phyloP scores from a whole-genome alignment of 2,329 filamentous ascomycete species.

The Fonsecaea pedrosoi region DNA sequence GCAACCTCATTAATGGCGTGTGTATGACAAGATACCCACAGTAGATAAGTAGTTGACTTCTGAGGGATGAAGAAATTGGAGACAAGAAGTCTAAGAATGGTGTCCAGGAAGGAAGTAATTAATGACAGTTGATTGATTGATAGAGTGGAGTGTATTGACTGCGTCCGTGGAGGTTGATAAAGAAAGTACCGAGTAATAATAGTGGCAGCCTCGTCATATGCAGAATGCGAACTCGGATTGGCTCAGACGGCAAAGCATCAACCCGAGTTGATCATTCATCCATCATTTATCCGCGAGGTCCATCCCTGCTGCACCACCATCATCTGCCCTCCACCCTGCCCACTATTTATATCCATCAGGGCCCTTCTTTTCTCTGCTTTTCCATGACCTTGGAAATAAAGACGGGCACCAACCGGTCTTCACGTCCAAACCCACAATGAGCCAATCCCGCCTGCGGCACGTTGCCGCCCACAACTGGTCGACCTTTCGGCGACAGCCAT shows the following conservation, averaged over 20 bases:
- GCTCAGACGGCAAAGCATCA: background rate
- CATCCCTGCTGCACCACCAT: background rate
- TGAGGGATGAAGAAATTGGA: background rate
- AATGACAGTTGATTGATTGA: too few relatives aligned
- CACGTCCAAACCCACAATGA: constrained; percentile 13
- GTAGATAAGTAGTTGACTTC: background rate
- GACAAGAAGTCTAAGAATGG: background rate
- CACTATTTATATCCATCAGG: constrained; percentile 5
- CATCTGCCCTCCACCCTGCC: constrained; percentile 4
- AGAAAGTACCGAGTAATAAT: too few relatives aligned
- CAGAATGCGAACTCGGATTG: background rate
- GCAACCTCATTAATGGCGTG: constrained; percentile 5
- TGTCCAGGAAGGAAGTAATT: background rate
- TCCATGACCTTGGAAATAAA: background rate
- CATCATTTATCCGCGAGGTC: constrained; percentile 7
- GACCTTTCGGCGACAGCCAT: constrained; percentile 62
- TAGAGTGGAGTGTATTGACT: background rate
- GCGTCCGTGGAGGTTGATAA: background rate
- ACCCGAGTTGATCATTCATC: background rate
- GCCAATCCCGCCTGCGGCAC: constrained; percentile 20
- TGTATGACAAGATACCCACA: background rate
- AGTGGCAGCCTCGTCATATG: background rate
- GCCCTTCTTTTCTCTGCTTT: background rate
- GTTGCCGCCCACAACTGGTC: constrained; percentile 57
- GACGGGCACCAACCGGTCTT: background rate